Evolutionary conservation across 2,329 filamentous ascomycete genomes (phyloP).

Genomic region (Hypoxylon sp.): DNA sequence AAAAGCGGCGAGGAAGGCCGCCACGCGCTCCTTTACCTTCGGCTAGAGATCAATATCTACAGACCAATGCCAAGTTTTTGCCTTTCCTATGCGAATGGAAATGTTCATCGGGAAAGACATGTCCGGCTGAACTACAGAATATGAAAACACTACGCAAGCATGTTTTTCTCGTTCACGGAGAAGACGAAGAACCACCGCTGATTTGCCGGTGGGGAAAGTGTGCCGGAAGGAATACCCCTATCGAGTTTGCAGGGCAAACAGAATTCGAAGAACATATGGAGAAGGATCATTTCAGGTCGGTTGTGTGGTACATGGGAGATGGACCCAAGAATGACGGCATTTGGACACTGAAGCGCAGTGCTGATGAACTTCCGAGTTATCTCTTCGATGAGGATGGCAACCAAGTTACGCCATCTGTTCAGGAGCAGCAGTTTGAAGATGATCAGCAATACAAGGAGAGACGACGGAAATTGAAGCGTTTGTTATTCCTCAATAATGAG

Average conservation of each 20-base stretch:
- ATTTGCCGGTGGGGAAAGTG: slow-evolving; percentile 61
- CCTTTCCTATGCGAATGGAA: slow-evolving; percentile 72
- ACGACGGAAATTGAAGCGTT: slow-evolving; percentile 58
- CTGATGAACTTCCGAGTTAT: slow-evolving; percentile 59
- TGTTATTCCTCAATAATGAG: slow-evolving; percentile 60
- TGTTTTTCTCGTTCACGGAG: slow-evolving; percentile 63
- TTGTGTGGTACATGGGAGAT: slow-evolving; percentile 72
- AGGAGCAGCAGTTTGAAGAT: slow-evolving; percentile 65
- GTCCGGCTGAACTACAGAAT: slow-evolving; percentile 73
- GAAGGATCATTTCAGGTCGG: slow-evolving; percentile 64
- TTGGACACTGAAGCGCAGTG: slow-evolving; percentile 40
- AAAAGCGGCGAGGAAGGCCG: slow-evolving; percentile 60
- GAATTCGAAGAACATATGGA: slow-evolving; percentile 67
- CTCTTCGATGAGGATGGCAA: slow-evolving; percentile 65
- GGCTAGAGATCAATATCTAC: slow-evolving; percentile 58
- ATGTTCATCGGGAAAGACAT: slow-evolving; percentile 52
- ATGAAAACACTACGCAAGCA: slow-evolving; percentile 70
- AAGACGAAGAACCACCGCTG: slow-evolving; percentile 31
- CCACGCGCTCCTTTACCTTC: slow-evolving; percentile 56
- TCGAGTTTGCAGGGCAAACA: slow-evolving; percentile 42
- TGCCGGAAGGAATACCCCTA: slow-evolving; percentile 40
- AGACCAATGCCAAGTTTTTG: slow-evolving; percentile 60
- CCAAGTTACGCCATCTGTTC: slow-evolving; percentile 71
- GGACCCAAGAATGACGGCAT: slow-evolving; percentile 63
- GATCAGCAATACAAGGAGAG: slow-evolving; percentile 61